Evolutionary conservation across 495 filamentous ascomycete species (phyloP).

Genomic region (Penicillium arizonense): DNA sequence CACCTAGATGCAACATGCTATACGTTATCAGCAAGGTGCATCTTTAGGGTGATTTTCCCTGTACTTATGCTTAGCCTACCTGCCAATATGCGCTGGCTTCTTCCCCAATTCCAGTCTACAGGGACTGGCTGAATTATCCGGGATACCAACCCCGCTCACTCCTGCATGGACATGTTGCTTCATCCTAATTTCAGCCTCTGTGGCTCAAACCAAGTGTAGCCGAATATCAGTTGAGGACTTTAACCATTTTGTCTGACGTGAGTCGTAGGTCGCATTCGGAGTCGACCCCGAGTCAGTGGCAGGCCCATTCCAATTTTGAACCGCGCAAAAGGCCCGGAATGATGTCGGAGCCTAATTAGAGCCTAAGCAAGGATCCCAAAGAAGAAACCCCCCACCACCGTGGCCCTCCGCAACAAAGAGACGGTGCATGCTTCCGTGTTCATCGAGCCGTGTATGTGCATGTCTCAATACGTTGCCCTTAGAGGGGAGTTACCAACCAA

Average conservation of each 20-base stretch:
- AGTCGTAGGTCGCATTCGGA: too few relatives aligned
- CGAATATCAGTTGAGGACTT: too few relatives aligned
- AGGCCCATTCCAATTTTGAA: neutral
- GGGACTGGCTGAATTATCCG: neutral
- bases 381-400: neutral
- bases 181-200: too few relatives aligned
- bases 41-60: neutral
- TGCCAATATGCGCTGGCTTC: neutral
- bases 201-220: too few relatives aligned
- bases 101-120: neutral
- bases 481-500: too few relatives aligned
- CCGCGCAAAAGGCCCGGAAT: too few relatives aligned
- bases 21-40: neutral
- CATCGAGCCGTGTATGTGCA: neutral
- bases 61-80: neutral
- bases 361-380: neutral
- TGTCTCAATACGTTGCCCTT: too few relatives aligned
- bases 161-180: too few relatives aligned
- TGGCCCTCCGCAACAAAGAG: neutral
- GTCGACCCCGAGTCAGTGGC: too few relatives aligned
- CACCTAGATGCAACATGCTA: neutral
- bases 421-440: neutral
- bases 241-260: too few relatives aligned
- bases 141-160: neutral
- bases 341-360: too few relatives aligned